A percentile compares a stretch with the other conserved stretches of the same genome.
phyloP scores from a whole-genome alignment of 768 basidiomycete species.

The Peribolospora kevripleyi region DNA sequence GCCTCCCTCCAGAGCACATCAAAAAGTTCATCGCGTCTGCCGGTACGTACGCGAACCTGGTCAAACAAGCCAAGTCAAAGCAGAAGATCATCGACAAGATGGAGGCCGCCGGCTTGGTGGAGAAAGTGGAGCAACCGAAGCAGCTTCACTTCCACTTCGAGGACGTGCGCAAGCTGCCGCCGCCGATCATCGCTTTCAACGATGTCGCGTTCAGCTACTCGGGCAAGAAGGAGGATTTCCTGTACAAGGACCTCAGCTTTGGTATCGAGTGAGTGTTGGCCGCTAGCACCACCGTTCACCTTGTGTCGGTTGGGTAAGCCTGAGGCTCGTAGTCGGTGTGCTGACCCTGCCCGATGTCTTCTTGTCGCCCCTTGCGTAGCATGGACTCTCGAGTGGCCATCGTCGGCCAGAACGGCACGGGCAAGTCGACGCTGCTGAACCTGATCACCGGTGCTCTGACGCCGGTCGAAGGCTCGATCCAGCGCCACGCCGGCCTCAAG shows the following conservation, averaged over 20 bases:
- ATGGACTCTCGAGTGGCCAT: slow-evolving; percentile 91
- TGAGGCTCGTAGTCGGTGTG: background rate
- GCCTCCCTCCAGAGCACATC: slow-evolving; percentile 38
- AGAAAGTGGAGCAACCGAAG: slow-evolving; percentile 55
- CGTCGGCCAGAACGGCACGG: slow-evolving; percentile 84
- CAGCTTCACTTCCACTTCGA: slow-evolving; percentile 86
- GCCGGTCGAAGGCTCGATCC: slow-evolving; percentile 61
- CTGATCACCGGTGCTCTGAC: slow-evolving; percentile 62
- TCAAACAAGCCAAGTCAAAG: slow-evolving; percentile 96
- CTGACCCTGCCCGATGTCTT: no score
- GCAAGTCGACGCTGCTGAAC: slow-evolving; percentile 76
- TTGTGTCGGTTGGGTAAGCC: no score
- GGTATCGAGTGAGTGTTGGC: slow-evolving; percentile 61
- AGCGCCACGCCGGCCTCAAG: slow-evolving; percentile 71
- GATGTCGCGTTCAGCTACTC: slow-evolving; percentile 89
- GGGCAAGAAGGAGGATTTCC: slow-evolving; percentile 59
- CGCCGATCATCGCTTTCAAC: slow-evolving; percentile 90
- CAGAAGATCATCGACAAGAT: slow-evolving; percentile 99
- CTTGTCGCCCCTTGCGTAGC: slow-evolving; percentile 20
- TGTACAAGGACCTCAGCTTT: slow-evolving; percentile 74
- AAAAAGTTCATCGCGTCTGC: slow-evolving; percentile 99
- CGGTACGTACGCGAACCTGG: slow-evolving; percentile 96
- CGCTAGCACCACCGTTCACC: no score
- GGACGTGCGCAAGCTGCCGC: slow-evolving; percentile 73
- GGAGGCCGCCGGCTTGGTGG: slow-evolving; percentile 93